Evolutionary conservation across 148 eudicot species (phyloP), one percentile per base, ranked within the genome.

Genomic region (Heliamphora exappendiculata): DNA sequence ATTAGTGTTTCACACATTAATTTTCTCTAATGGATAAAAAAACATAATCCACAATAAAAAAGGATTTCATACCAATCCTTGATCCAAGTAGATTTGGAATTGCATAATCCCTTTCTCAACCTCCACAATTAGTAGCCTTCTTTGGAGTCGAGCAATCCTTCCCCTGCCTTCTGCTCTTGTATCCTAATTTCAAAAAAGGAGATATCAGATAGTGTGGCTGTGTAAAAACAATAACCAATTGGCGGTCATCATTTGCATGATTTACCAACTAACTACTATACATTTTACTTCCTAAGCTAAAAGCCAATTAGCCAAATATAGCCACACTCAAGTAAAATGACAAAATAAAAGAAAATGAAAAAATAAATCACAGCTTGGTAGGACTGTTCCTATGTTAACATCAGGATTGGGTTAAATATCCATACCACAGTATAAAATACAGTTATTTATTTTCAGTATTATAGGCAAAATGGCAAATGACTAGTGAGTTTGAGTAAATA

Each of bases 161-260:
- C 99, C 99, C 78, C 91, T 91, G 63, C 99, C 99, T 81, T 91
- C 91, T 67, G 99, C 94, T 82, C 94, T 88, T 36, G 88, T 89
- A 76, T 93, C 98, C 99, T 96, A 81, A 67, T 59, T 64, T 28
- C 69, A 20, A 55, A 51, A 20, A 77, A 73, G 6, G 31, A 47
- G 33, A 44, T 67, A 54, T 73, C 68, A 79, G 50, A 59, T 37
- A 45, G 29, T 5, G 47, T 14, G 17, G 7, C 50, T 34, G 63
- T 22, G 7, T 54, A 55, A n/a, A 14, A 49, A 10, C 11, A 42
- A 37, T 26, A 57, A 60, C 5, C 50, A 68, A 55, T 42, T 76
- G 3, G 24, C 12, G 63, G 28, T 14, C 37, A 42, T 34, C 12
- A 36, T 50, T 19, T 28, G 42, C 41, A 68, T 54, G 65, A 60